Evolutionary conservation across 768 basidiomycete species (phyloP).

Genomic region (Mycena maculata): DNA sequence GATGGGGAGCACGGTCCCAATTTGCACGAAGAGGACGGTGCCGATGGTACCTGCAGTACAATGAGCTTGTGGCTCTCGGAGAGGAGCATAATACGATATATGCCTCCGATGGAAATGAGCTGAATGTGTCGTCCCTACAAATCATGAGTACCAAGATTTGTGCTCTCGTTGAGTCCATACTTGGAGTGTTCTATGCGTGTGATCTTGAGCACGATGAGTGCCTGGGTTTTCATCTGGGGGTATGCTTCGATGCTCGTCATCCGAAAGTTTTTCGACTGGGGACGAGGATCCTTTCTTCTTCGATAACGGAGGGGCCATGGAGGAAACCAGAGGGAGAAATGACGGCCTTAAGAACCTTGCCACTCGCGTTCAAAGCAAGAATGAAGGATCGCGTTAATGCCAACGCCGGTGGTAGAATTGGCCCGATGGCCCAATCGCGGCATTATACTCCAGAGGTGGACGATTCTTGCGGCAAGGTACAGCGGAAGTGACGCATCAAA

Average conservation of each 20-base stretch:
- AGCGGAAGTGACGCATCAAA: too few relatives aligned
- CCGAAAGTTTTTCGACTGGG: background rate
- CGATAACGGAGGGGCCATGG: background rate
- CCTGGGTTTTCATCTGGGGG: background rate
- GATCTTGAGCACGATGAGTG: background rate
- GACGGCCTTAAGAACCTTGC: too few relatives aligned
- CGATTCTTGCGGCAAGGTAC: too few relatives aligned
- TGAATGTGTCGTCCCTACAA: conserved; percentile 61
- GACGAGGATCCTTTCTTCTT: background rate
- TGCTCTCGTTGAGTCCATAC: background rate
- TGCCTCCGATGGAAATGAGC: conserved; percentile 56
- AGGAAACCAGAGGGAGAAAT: background rate
- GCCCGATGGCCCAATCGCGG: too few relatives aligned
- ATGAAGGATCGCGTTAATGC: too few relatives aligned
- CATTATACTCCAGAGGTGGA: too few relatives aligned
- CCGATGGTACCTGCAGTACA: conserved; percentile 67
- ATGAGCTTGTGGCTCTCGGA: background rate
- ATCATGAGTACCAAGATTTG: background rate
- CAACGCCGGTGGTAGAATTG: too few relatives aligned
- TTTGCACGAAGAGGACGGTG: conserved; percentile 81
- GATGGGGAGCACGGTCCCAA: conserved; percentile 64
- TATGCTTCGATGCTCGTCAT: background rate
- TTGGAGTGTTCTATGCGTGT: conserved; percentile 14
- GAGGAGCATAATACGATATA: background rate
- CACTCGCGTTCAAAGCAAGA: too few relatives aligned